Base-by-base conservation (phyloP, 306 rosid species). In the Citrullus colocynthis region DNA sequence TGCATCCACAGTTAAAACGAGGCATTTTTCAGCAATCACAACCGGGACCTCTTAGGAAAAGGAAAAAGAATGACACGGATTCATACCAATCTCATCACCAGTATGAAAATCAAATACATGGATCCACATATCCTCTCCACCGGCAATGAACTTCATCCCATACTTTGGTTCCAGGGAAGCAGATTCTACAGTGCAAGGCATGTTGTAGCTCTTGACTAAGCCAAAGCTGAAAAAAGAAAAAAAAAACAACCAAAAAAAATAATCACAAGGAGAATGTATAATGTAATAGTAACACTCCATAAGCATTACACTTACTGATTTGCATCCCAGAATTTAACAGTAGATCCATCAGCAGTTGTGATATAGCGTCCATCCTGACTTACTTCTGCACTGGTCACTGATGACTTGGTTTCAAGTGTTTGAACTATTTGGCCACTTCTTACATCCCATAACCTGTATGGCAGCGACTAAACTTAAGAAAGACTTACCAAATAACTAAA, bases 121-220 rank as follows among this genome's bases (percentile, higher is more conserved):
- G 70, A 96, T 84, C 99, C 99, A 96, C 98, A 96, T 91, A 66
- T 96, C 99, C 85, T 96, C 99, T 83, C 99, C 99, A 42, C 96
- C 99, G 15, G 98, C 99, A 81, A 91, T 84, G 78, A 96, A 96
- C 85, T 93, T 96, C 83, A 87, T 91, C 84, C 99, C 97, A 77
- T 77, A 85, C 86, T 91, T 96, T 1, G 99, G 98, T 81, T 96
- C 99, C 93, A 96, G 59, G 2, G 99, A 96, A 71, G 95, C 97
- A 5, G 99, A 96, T 82, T 96, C 99, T 37, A 96, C 90, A 2
- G 89, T 88, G 83, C 98, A 96, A 0, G 99, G 98, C 96, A 96
- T 91, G 80, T 88, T 86, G 79, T 96, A 91, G 91, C 98, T 96
- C 88, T 96, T 91, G 52, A 93, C 94, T 87, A 96, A 83, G 78